Conservation (phyloP, 805 yeast species). For the Ogataea neopini region DNA sequence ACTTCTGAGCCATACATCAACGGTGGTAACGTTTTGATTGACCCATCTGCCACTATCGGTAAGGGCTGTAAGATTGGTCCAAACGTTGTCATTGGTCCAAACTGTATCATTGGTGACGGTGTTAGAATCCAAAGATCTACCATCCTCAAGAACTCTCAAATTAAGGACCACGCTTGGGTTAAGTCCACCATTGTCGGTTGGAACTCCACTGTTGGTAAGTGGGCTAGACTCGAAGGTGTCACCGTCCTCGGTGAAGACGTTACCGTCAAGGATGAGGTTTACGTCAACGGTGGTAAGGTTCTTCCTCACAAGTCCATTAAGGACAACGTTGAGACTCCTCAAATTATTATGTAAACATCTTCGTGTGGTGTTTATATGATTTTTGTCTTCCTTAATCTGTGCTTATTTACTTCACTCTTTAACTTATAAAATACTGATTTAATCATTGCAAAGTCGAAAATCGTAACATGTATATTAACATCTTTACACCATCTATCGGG, state of each 20-base stretch:
- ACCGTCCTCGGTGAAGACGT: conserved; percentile 99
- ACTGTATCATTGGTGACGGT: conserved; percentile 95
- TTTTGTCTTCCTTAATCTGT: conserved; percentile 6
- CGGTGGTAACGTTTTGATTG: conserved; percentile 92
- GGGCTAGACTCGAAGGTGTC: conserved; percentile 98
- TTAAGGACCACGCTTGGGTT: conserved; percentile 97
- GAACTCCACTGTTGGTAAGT: conserved; percentile 96
- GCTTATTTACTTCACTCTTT: conserved; percentile 4
- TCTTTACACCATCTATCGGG: background rate
- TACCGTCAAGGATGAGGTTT: conserved; percentile 95
- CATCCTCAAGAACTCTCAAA: conserved; percentile 82
- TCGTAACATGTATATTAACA: background rate
- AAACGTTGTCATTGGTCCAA: conserved; percentile 96
- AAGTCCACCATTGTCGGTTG: conserved; percentile 98
- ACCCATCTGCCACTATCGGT: conserved; percentile 92
- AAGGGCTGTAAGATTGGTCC: conserved; percentile 97
- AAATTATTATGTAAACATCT: conserved; percentile 83
- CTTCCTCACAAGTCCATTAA: conserved; percentile 98
- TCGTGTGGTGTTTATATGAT: background rate
- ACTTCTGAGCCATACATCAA: conserved; percentile 67
- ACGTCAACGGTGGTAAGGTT: conserved; percentile 99
- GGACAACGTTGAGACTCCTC: conserved; percentile 94
- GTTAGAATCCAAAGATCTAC: conserved; percentile 97
- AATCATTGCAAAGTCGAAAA: too few species aligned
- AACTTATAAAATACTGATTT: background rate